These are phyloP conservation scores for Candida nitratophila DNA, from an alignment of 805 yeast species.

Conservation along the genomic window DNA sequence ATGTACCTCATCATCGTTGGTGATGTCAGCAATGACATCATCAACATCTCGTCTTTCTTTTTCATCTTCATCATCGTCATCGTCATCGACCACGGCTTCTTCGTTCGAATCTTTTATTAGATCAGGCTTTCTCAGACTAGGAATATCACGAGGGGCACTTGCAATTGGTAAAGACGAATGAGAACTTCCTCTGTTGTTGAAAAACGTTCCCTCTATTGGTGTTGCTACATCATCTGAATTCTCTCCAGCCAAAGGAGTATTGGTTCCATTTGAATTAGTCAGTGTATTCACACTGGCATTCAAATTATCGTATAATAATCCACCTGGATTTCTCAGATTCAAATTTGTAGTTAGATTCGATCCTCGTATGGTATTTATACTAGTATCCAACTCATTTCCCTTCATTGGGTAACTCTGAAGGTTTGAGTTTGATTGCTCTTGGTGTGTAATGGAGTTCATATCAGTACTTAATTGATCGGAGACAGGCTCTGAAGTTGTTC, in stretches of 20 bases:
- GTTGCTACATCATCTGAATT: background rate
- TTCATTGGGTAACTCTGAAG: background rate
- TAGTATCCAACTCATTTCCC: background rate
- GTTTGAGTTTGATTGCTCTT: too few relatives aligned
- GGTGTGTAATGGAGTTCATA: too few relatives aligned
- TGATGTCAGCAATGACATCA: background rate
- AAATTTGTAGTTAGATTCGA: background rate
- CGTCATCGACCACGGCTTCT: too few relatives aligned
- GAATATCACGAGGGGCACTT: constrained; percentile 1
- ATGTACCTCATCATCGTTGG: background rate
- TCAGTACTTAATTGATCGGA: too few relatives aligned
- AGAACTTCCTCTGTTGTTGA: background rate
- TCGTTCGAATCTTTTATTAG: background rate
- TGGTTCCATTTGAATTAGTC: background rate
- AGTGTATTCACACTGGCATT: background rate
- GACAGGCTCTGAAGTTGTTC: background rate
- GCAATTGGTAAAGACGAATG: background rate
- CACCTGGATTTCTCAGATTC: background rate
- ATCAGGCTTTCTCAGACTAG: background rate
- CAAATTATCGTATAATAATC: background rate
- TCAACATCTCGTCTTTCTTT: background rate
- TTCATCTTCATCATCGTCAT: background rate
- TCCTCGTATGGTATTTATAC: background rate
- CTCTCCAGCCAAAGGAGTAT: background rate
- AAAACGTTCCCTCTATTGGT: background rate